A percentile compares a stretch with the other conserved stretches of the same genome.
Evolutionary conservation across 495 filamentous ascomycete species (phyloP).

Genomic region (Penicillium soppii): DNA sequence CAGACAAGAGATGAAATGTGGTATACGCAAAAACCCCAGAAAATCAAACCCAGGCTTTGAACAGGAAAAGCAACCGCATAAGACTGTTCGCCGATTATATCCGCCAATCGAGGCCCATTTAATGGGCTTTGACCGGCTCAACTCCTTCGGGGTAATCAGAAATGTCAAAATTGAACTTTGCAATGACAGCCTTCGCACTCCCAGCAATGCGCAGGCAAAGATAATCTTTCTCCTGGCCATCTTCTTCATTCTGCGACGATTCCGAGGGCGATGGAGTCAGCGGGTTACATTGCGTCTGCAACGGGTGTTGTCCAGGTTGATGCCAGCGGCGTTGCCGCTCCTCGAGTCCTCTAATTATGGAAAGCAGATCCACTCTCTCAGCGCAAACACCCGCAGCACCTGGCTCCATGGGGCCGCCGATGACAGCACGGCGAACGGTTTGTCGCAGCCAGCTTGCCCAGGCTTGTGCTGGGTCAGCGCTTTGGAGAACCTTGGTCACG

Average conservation of each 20-base stretch:
- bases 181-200: slow-evolving; percentile 37
- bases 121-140: slow-evolving; percentile 7
- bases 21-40: slow-evolving; percentile 4
- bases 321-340: slow-evolving; percentile 45
- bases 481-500: slow-evolving; percentile 24
- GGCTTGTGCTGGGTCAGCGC: slow-evolving; percentile 23
- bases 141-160: slow-evolving; percentile 39
- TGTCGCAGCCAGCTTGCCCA: slow-evolving; percentile 43
- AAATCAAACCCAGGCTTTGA: background rate
- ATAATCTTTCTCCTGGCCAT: slow-evolving; percentile 29
- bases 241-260: slow-evolving; percentile 2
- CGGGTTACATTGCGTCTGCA: slow-evolving; percentile 6
- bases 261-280: background rate
- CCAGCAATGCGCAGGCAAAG: slow-evolving; percentile 41
- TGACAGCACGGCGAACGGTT: slow-evolving; percentile 37
- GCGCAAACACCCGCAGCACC: slow-evolving; percentile 22
- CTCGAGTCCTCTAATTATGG: slow-evolving; percentile 41
- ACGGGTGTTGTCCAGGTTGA: slow-evolving; percentile 27
- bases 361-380: slow-evolving; percentile 30
- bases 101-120: too few species aligned
- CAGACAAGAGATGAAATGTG: background rate
- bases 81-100: too few species aligned
- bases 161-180: slow-evolving; percentile 42
- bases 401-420: slow-evolving; percentile 30
- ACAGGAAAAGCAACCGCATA: background rate